These are phyloP conservation scores for Zea luxurians DNA, from an alignment of 176 grass and related monocot species.

Conservation along the genomic window DNA sequence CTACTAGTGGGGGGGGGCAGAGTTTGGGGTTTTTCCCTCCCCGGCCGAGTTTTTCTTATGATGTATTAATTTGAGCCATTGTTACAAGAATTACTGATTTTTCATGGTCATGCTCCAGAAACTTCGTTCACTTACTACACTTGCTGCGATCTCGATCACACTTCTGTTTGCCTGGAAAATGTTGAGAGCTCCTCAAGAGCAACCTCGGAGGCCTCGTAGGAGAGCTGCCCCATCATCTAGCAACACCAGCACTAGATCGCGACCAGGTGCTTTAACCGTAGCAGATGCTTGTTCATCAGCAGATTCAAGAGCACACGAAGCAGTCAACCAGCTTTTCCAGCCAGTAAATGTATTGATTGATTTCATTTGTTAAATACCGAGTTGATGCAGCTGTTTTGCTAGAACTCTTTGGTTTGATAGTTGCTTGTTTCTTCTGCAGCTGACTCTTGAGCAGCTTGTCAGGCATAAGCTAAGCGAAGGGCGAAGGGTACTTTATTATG, in stretches of 20 bases:
- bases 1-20: no score
- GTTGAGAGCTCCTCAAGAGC: conserved; percentile 76
- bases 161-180: conserved; percentile 86
- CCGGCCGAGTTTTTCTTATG: not conserved
- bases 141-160: conserved; percentile 85
- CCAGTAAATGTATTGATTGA: conserved; percentile 71
- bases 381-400: not conserved
- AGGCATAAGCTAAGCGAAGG: conserved; percentile 96
- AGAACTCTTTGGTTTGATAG: conserved; percentile 33
- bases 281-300: conserved; percentile 76
- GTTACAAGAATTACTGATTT: conserved; percentile 23
- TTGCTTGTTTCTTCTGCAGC: conserved; percentile 53
- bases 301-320: conserved; percentile 84
- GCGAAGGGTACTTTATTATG: conserved; percentile 63
- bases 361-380: conserved; percentile 28
- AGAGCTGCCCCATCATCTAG: conserved; percentile 49
- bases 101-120: conserved; percentile 62
- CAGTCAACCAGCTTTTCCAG: conserved; percentile 88
- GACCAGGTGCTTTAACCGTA: conserved; percentile 43
- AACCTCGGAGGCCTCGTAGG: conserved; percentile 70
- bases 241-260: conserved; percentile 61
- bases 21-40: no score
- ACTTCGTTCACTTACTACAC: conserved; percentile 77
- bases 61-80: conserved; percentile 12
- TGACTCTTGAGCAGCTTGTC: conserved; percentile 94